Base-by-base conservation (phyloP, 768 basidiomycete species). In the Boletus insuetus region DNA sequence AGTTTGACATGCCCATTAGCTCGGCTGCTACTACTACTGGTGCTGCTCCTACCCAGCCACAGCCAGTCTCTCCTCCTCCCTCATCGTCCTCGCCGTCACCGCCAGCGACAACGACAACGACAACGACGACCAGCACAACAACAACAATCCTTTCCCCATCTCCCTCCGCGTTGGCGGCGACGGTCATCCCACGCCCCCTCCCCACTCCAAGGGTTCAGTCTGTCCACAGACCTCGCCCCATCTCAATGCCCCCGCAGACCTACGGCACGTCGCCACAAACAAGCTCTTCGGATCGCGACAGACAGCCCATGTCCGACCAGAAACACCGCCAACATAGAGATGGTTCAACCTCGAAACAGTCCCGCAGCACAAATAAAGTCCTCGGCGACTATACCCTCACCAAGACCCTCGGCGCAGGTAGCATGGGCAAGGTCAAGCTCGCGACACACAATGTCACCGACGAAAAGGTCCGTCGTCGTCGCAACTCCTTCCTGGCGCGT, bases 361-460 rank as follows among this genome's bases (percentile, higher is more conserved):
- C 69, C 57, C 72, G 69, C 65, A 64, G 50, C 40, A 55, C 68
- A 45, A 64, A 76, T 63, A 74, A 88, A 72, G 79, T 92, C 55
- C 78, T 99, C 16, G 96, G 95, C 32, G 94, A 98, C 69, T 99
- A 97, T 76, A 91, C 91, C 56, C 82, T 99, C 62, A 90, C 90
- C 67, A 98, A 98, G 81, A 97, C 96, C 6, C 81, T 99, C 40
- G 96, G 96, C 24, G 96, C 95, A 20, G 96, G 96, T 37, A 94
- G 91, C 70, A 99, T 99, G 96, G 96, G 96, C 61, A 98, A 98
- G 73, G 96, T 99, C 66, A 99, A 98, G 78, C 83, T 98, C 12
- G 96, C 93, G 3, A 87, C 87, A 19, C 92, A 95, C 72, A 89
- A 88, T 57, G 67, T 85, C 59, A 90, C 92, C 2, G 91, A 89